Evolutionary conservation across 371 early-diverging fungal species (phyloP).

Genomic region (Smittium culicis): DNA sequence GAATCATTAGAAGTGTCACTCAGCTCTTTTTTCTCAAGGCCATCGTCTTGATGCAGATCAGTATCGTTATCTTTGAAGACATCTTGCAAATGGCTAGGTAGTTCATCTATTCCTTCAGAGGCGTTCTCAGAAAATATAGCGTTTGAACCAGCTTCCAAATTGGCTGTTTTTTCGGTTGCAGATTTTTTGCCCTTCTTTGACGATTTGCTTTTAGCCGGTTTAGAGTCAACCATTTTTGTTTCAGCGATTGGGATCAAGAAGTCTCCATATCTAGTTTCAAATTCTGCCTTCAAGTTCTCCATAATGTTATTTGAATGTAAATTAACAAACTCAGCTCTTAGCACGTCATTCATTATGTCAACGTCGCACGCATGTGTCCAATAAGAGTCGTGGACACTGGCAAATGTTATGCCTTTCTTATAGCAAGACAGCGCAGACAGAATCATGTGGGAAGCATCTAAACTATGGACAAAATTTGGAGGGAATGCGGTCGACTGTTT

Average conservation of each 20-base stretch:
- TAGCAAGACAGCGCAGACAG: conserved; percentile 83
- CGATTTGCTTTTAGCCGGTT: not conserved
- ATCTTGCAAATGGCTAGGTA: not conserved
- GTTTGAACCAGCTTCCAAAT: not conserved
- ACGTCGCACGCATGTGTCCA: conserved; percentile 96
- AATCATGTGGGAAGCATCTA: conserved; percentile 96
- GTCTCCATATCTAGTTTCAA: conserved; percentile 62
- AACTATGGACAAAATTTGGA: conserved; percentile 94
- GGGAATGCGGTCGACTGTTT: conserved; percentile 96
- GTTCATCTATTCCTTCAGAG: not conserved
- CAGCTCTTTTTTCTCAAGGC: not conserved
- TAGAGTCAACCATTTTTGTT: not conserved
- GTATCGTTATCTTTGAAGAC: conserved; percentile 10
- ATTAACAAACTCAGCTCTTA: conserved; percentile 80
- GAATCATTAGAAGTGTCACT: conserved; percentile 11
- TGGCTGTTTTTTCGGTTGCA: not conserved
- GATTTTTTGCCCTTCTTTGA: not conserved
- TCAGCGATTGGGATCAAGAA: conserved; percentile 45
- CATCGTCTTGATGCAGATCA: not conserved
- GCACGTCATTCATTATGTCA: conserved; percentile 64
- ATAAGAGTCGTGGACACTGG: conserved; percentile 94
- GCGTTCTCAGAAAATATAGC: conserved; percentile 12
- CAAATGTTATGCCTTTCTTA: conserved; percentile 59
- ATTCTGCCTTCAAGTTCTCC: conserved; percentile 67
- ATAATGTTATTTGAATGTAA: conserved; percentile 77